Conservation (phyloP, 768 basidiomycete species). For the Fibroporia radiculosa region DNA sequence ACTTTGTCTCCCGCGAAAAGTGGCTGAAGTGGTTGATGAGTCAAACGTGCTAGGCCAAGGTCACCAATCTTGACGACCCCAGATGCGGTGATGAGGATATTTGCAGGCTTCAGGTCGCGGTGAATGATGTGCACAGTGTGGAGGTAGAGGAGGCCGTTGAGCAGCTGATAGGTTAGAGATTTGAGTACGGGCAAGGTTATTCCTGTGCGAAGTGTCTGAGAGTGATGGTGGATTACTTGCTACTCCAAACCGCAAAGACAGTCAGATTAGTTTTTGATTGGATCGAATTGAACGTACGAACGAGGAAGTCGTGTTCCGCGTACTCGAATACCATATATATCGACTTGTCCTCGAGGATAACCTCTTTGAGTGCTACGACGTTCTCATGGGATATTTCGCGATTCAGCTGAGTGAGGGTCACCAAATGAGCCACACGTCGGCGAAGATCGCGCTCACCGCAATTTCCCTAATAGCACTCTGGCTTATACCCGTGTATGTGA, state of each 20-base stretch:
- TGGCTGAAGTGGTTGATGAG: conserved; percentile 86
- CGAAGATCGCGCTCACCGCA: conserved; percentile 50
- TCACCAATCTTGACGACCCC: conserved; percentile 99
- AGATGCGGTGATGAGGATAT: conserved; percentile 86
- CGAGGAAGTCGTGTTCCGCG: conserved; percentile 97
- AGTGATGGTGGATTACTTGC: conserved; percentile 99
- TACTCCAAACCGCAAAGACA: conserved; percentile 23
- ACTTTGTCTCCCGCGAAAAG: conserved; percentile 95
- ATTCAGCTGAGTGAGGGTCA: conserved; percentile 52
- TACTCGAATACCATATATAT: conserved; percentile 99
- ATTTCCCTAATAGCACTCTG: conserved; percentile 98
- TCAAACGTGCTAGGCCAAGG: conserved; percentile 86
- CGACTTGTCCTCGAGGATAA: conserved; percentile 95
- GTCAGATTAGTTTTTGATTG: background rate
- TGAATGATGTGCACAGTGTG: conserved; percentile 94
- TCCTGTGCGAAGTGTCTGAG: conserved; percentile 73
- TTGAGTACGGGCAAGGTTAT: conserved; percentile 81
- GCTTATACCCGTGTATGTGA: conserved; percentile 95
- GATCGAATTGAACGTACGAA: conserved; percentile 27
- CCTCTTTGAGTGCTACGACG: conserved; percentile 84
- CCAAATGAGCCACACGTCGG: background rate
- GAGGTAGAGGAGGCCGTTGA: conserved; percentile 91
- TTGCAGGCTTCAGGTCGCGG: conserved; percentile 96
- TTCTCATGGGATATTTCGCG: conserved; percentile 89
- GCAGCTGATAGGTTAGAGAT: conserved; percentile 87